A percentile compares a stretch with the other conserved stretches of the same genome.
phyloP scores from a whole-genome alignment of 192 early-diverging fungal genomes.

The Backusella westeae region DNA sequence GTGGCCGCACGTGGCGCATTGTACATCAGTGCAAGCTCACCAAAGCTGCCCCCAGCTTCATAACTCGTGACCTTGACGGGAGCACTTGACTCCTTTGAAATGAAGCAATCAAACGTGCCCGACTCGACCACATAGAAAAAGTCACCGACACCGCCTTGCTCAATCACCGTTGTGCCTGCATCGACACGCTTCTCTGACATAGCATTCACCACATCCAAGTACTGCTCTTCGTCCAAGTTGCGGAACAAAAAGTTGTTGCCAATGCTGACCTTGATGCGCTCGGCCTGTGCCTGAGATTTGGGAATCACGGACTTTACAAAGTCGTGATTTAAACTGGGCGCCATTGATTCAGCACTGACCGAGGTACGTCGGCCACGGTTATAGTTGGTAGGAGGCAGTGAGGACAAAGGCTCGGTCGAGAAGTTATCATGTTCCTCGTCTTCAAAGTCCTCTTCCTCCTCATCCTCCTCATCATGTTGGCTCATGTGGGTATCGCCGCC shows the following conservation, averaged over 20 bases:
- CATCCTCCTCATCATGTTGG: not conserved
- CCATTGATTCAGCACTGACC: conserved; percentile 96
- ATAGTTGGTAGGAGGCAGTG: conserved; percentile 52
- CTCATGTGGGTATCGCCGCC: conserved; percentile 6
- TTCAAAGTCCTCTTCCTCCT: conserved; percentile 45
- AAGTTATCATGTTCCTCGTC: conserved; percentile 69
- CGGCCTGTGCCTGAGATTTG: conserved; percentile 84
- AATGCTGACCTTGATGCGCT: conserved; percentile 79
- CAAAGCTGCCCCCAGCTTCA: conserved; percentile 88
- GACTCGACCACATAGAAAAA: conserved; percentile 98
- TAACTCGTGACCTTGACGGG: conserved; percentile 80
- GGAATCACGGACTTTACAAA: conserved; percentile 86
- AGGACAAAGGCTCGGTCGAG: conserved; percentile 30
- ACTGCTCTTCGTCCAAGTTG: conserved; percentile 93
- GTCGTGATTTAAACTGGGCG: conserved; percentile 77
- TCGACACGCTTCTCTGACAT: conserved; percentile 91
- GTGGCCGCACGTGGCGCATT: conserved; percentile 98
- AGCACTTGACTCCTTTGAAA: conserved; percentile 61
- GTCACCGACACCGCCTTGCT: conserved; percentile 95
- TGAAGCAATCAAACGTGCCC: conserved; percentile 88
- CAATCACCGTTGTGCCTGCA: conserved; percentile 77
- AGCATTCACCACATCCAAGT: conserved; percentile 91
- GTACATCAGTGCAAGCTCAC: conserved; percentile 99
- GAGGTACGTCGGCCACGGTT: conserved; percentile 92
- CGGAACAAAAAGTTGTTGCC: conserved; percentile 93